These are phyloP conservation scores for Colletotrichum filicis DNA, from an alignment of 2,329 filamentous ascomycete species.

Conservation along the genomic window DNA sequence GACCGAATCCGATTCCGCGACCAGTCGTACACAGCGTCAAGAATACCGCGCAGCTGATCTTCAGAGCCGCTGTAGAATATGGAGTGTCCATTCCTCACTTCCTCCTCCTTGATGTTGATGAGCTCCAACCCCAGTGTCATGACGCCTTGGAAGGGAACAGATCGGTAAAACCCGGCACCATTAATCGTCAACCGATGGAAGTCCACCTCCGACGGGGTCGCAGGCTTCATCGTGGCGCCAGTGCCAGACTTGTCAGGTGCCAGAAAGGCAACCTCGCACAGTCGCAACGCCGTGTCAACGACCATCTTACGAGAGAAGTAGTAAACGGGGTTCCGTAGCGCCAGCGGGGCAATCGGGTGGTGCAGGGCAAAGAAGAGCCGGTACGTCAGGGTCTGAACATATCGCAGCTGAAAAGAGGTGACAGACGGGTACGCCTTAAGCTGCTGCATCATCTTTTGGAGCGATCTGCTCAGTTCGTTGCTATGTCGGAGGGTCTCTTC, in stretches of 20 bases:
- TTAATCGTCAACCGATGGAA: conserved; percentile 53
- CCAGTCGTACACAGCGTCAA: conserved; percentile 45
- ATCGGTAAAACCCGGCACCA: conserved; percentile 55
- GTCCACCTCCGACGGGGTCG: conserved; percentile 36
- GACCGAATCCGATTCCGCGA: conserved; percentile 47
- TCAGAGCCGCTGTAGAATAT: conserved; percentile 46
- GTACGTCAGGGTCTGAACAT: conserved; percentile 56
- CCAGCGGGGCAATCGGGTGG: conserved; percentile 57
- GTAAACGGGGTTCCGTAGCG: conserved; percentile 57
- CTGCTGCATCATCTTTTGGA: conserved; percentile 48
- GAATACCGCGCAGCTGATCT: conserved; percentile 45
- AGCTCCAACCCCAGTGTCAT: conserved; percentile 59
- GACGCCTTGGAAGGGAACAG: conserved; percentile 50
- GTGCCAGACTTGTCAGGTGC: conserved; percentile 32
- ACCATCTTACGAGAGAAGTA: conserved; percentile 65
- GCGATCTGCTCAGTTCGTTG: conserved; percentile 53
- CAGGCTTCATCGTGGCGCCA: conserved; percentile 13
- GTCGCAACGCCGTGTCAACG: conserved; percentile 50
- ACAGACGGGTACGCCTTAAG: conserved; percentile 40
- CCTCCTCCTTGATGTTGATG: conserved; percentile 55
- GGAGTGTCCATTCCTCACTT: conserved; percentile 44
- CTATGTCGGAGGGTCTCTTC: conserved; percentile 59
- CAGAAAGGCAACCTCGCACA: conserved; percentile 38
- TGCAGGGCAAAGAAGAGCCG: conserved; percentile 65
- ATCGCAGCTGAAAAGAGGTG: conserved; percentile 52